Evolutionary conservation across 768 basidiomycete genomes (phyloP).

Genomic region (Amanita pallidorosea): DNA sequence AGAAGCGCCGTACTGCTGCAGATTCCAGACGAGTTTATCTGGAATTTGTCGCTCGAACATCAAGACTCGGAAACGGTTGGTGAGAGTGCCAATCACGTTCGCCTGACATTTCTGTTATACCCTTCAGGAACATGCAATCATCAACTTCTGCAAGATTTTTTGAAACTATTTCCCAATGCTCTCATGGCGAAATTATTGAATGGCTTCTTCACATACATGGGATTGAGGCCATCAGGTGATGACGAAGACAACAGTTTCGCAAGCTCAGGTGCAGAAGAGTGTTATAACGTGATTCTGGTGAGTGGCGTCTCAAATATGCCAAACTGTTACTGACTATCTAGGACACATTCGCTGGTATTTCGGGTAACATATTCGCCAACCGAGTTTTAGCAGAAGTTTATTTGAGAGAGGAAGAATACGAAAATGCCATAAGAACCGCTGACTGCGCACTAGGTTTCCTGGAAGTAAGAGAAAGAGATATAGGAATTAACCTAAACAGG

Average conservation of each 20-base stretch:
- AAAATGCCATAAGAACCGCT: constrained; percentile 57
- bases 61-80: constrained; percentile 58
- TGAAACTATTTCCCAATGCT: constrained; percentile 51
- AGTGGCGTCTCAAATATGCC: constrained; percentile 11
- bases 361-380: constrained; percentile 55
- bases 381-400: constrained; percentile 60
- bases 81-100: constrained; percentile 22
- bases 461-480: constrained; percentile 39
- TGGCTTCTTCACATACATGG: constrained; percentile 60
- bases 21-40: constrained; percentile 73
- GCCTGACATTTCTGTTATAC: neutral
- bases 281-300: constrained; percentile 55
- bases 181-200: constrained; percentile 45
- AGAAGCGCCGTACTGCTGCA: constrained; percentile 66
- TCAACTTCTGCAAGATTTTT: constrained; percentile 45
- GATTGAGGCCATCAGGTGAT: constrained; percentile 26
- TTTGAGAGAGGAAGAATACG: constrained; percentile 58
- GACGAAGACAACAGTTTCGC: constrained; percentile 25
- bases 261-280: constrained; percentile 33
- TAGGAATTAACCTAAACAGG: constrained; percentile 42
- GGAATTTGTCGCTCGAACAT: constrained; percentile 70
- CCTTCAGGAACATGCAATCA: constrained; percentile 51
- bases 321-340: constrained; percentile 14
- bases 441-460: constrained; percentile 61
- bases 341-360: constrained; percentile 42